Evolutionary conservation across 2,329 filamentous ascomycete species (phyloP), one percentile per base, ranked within the genome.

Genomic region (Aspergillus spinulosporus): DNA sequence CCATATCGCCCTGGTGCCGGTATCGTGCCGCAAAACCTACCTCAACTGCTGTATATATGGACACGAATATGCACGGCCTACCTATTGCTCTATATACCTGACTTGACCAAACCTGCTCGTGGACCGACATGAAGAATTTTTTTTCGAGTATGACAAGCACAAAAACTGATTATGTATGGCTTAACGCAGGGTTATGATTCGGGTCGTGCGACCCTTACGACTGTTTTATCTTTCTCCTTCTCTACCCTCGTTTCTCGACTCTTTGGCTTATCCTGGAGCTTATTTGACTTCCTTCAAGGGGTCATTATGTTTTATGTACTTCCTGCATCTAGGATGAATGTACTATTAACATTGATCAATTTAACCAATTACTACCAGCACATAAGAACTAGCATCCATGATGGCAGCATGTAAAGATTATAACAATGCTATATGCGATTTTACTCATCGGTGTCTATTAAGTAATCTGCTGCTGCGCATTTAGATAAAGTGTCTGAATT

Each of bases 151-250:
- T 58, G 56, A 61, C 56, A 59, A 59, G 58, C 62, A 55, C 42
- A 45, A 45, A 11, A 45, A 39, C 36, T 39, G 36, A n/a, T 34
- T 47, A 34, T 34, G 45, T 62, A 67, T 63, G 62, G 64, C 65
- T 63, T 68, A 52, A 70, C 63, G 68, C 62, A 68, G 66, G 65
- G 65, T 64, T 67, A 72, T 61, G 69, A 72, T 63, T 63, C 62
- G 62, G 54, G 62, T 64, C 59, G 56, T 49, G 63, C 64, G 63
- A 64, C 64, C 58, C 59, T 61, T 59, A 66, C 52, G 61, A 72
- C 3, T 61, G 61, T 49, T 66, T 67, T 61, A 61, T 49, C 66
- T 67, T 65, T 66, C 67, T 69, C 53, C 52, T 52, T 58, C 62
- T 47, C 58, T 43, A 58, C 37, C 59, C 43, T 44, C 8, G 57